phyloP scores from a whole-genome alignment of 169 alveolate species.

The Plasmodium vinckei region DNA sequence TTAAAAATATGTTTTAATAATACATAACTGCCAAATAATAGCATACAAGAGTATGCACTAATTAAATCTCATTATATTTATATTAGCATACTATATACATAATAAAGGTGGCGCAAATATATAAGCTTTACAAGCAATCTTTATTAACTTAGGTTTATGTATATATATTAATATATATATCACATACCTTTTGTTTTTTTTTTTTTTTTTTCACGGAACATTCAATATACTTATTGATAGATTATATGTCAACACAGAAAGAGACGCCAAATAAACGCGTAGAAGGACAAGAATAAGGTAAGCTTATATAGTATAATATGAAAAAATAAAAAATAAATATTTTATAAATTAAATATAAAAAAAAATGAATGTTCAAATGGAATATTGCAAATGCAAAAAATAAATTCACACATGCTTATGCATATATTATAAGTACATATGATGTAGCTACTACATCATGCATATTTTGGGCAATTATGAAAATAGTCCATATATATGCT shows the following conservation, averaged over 20 bases:
- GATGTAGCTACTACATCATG: too few species aligned
- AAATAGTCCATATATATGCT: too few species aligned
- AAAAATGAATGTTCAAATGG: slow-evolving; percentile 4
- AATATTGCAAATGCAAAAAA: not conserved
- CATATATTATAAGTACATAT: too few species aligned
- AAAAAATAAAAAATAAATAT: not conserved
- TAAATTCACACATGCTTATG: too few species aligned
- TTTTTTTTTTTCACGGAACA: slow-evolving; percentile 17
- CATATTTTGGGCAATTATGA: too few species aligned
- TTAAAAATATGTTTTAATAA: slow-evolving; percentile 8
- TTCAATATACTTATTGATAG: slow-evolving; percentile 16
- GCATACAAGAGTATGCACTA: slow-evolving; percentile 66
- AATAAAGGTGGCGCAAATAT: not conserved
- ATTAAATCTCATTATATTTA: not conserved
- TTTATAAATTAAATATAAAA: not conserved
- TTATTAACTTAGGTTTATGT: slow-evolving; percentile 13
- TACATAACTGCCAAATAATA: slow-evolving; percentile 1
- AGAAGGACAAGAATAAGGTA: slow-evolving; percentile 28
- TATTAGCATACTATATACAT: slow-evolving; percentile 11
- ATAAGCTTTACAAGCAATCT: not conserved
- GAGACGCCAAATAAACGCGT: slow-evolving; percentile 9
- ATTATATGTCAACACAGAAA: slow-evolving; percentile 29
- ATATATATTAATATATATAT: slow-evolving; percentile 1
- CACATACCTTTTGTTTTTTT: slow-evolving; percentile 8
- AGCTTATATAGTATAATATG: not conserved